Percentiles rank a stretch among this genome's conserved stretches.
Evolutionary conservation across 1,284 basidiomycete species (phyloP).

Genomic region (Melampsora larici-populina): DNA sequence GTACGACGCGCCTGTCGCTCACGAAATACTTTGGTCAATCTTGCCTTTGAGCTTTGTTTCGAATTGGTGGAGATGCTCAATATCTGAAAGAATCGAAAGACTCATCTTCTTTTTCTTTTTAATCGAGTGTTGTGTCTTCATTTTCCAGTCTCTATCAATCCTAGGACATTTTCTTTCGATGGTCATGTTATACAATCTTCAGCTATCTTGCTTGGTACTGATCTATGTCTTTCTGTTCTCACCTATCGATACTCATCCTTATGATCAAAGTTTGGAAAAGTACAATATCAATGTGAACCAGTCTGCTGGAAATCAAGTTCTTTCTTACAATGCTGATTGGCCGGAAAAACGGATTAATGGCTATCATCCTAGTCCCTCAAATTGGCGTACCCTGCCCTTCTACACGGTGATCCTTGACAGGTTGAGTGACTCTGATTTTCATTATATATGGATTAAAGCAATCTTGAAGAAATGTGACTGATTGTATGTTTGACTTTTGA

Average conservation of each 20-base stretch:
- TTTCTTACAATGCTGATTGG: constrained; percentile 65
- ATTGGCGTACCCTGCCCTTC: constrained; percentile 78
- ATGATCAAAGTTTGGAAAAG: constrained; percentile 67
- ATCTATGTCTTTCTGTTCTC: too few relatives aligned
- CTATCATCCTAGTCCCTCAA: constrained; percentile 72
- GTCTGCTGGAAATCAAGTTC: constrained; percentile 63
- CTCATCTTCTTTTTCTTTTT: too few relatives aligned
- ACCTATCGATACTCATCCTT: constrained; percentile 52
- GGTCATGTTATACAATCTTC: too few relatives aligned
- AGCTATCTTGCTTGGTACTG: too few relatives aligned
- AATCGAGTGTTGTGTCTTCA: too few relatives aligned
- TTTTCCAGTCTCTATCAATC: too few relatives aligned
- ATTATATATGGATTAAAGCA: not conserved
- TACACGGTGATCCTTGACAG: constrained; percentile 86
- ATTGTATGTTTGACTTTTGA: not conserved
- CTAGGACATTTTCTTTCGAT: too few relatives aligned
- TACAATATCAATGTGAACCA: constrained; percentile 83
- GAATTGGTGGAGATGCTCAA: too few relatives aligned
- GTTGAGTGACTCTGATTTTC: constrained; percentile 60
- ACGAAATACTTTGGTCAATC: too few relatives aligned
- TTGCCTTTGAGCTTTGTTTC: too few relatives aligned
- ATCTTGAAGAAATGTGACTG: not conserved
- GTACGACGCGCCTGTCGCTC: too few relatives aligned
- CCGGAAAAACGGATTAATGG: constrained; percentile 60
- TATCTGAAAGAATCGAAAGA: too few relatives aligned